phyloP scores from a whole-genome alignment of 2,329 filamentous ascomycete genomes.

The Fusarium fujikuroi region DNA sequence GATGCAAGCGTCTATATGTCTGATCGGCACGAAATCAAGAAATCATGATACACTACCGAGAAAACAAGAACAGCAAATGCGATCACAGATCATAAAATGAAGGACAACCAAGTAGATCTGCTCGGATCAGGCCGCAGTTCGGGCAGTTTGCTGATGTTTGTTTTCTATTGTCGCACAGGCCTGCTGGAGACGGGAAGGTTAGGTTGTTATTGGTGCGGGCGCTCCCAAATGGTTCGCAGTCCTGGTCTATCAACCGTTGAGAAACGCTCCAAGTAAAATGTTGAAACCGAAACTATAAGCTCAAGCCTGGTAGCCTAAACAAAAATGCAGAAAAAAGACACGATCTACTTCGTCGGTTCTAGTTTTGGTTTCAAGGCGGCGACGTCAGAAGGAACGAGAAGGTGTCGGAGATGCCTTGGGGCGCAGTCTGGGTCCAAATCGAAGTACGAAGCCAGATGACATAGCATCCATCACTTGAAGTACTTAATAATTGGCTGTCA shows the following conservation, averaged over 20 bases:
- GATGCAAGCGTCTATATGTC: slow-evolving; percentile 40
- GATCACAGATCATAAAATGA: slow-evolving; percentile 14
- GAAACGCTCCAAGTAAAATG: slow-evolving; percentile 5
- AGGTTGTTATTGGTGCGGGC: slow-evolving; percentile 17
- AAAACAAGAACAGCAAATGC: slow-evolving; percentile 15
- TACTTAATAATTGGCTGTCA: slow-evolving; percentile 11
- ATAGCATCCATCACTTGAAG: slow-evolving; percentile 24
- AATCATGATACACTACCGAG: slow-evolving; percentile 41
- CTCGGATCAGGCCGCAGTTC: neutral
- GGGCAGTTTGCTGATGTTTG: slow-evolving; percentile 23
- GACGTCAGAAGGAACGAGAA: slow-evolving; percentile 37
- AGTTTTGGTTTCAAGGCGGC: slow-evolving; percentile 32
- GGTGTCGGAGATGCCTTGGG: slow-evolving; percentile 37
- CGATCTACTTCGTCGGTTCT: slow-evolving; percentile 16
- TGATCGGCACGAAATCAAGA: slow-evolving; percentile 14
- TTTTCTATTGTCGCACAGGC: slow-evolving; percentile 41
- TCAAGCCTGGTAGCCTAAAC: neutral
- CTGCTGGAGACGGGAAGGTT: slow-evolving; percentile 27
- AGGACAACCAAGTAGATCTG: neutral
- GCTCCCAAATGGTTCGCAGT: slow-evolving; percentile 18
- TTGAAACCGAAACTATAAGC: slow-evolving; percentile 7
- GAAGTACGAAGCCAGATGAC: slow-evolving; percentile 37
- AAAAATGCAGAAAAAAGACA: slow-evolving; percentile 25
- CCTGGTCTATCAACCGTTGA: slow-evolving; percentile 2
- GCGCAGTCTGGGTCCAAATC: slow-evolving; percentile 42